Base-by-base conservation (phyloP, 2,329 filamentous ascomycete genomes). In the Diaporthe sp. region DNA sequence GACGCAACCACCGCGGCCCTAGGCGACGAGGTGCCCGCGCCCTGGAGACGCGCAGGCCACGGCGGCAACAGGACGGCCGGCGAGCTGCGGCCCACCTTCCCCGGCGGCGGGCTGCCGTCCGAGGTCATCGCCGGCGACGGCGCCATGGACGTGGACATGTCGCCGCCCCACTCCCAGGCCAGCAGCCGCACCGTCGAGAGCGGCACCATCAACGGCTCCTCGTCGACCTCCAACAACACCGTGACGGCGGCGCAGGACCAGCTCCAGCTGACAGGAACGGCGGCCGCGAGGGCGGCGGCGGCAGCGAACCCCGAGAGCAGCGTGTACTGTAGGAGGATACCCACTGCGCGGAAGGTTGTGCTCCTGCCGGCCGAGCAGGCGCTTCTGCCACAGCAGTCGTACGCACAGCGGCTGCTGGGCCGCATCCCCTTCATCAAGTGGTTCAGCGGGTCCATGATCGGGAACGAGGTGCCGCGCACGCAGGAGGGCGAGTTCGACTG, bases 401-500 rank as follows among this genome's bases (percentile, higher is more conserved):
- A 91, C 72, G 85, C 89, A 47, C 92, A 94, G 82, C 89, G 91
- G 69, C 81, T 94, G 28, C 83, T 94, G 72, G 89, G 89, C 77
- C 89, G 89, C 71, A 90, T 95, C 54, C 93, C 93, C 3, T 87
- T 95, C 76, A 84, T 95, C 76, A 90, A 89, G 78, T 95, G 92
- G 91, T 93, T 95, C 80, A 92, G 91, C 60, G 92, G 85, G 77
- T 91, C 86, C 79, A 91, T 96, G 82, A 95, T 96, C 79, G 94
- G 94, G 8, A 92, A 91, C 80, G 89, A 93, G 81, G 91, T 96
- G 52, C 94, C 94, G 10, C 88, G 93, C 55, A 92, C 89, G 71
- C 93, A 95, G 71, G 87, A 89, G 57, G 94, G 94, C 74, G 91
- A 91, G 55, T 96, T 98, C 78, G 96, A 98, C 82, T 94, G 92